phyloP scores from a whole-genome alignment of 2,329 filamentous ascomycete genomes.

The Arthrobotrys entomopaga region DNA sequence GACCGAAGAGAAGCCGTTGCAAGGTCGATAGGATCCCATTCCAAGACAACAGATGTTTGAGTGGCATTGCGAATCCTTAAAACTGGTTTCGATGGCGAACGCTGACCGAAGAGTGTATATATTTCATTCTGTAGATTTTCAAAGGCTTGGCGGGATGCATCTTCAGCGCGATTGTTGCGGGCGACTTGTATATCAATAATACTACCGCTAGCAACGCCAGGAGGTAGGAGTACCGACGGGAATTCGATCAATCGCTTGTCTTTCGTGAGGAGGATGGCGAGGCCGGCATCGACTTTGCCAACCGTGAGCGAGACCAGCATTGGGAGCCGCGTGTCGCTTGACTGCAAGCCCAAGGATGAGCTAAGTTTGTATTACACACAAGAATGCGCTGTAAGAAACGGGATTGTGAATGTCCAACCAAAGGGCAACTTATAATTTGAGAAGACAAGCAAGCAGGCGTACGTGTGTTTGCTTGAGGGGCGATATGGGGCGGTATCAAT shows the following conservation, averaged over 20 bases:
- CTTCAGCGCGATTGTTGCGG: constrained; percentile 83
- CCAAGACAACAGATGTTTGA: constrained; percentile 96
- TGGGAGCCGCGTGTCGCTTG: background rate
- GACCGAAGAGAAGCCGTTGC: constrained; percentile 91
- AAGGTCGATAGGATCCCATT: constrained; percentile 95
- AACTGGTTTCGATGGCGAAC: constrained; percentile 78
- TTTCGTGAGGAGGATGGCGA: constrained; percentile 94
- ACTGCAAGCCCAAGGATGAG: too few relatives aligned
- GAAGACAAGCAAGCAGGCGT: too few relatives aligned
- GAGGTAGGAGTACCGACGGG: constrained; percentile 93
- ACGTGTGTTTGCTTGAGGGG: too few relatives aligned
- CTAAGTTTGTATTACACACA: too few relatives aligned
- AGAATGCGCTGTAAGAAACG: too few relatives aligned
- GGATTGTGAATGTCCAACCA: too few relatives aligned
- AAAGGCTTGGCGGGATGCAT: constrained; percentile 78
- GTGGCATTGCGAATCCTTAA: constrained; percentile 96
- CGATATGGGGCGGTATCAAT: too few relatives aligned
- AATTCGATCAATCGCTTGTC: constrained; percentile 99
- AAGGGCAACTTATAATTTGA: too few relatives aligned
- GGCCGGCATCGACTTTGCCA: constrained; percentile 98
- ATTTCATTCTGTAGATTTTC: constrained; percentile 87
- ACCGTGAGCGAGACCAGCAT: constrained; percentile 99
- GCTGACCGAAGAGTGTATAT: constrained; percentile 83
- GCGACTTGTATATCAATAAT: constrained; percentile 97
- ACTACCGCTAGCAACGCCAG: constrained; percentile 92